phyloP scores from a whole-genome alignment of 371 early-diverging fungal genomes.

The Nematocida major region DNA sequence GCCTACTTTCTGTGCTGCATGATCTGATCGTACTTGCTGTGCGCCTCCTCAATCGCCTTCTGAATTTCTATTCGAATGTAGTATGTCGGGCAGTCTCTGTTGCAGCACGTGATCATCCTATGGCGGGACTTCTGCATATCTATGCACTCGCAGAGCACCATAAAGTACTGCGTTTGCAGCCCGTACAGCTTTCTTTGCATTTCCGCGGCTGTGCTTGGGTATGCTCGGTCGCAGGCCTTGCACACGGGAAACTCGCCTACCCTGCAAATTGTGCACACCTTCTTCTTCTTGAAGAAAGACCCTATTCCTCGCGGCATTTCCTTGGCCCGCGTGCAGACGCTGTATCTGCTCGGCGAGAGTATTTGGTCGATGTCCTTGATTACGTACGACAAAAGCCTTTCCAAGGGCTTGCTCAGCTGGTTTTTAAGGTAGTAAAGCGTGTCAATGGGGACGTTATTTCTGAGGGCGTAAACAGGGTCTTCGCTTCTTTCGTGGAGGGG shows the following conservation, averaged over 20 bases:
- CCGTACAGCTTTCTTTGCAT: conserved; percentile 68
- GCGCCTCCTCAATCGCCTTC: conserved; percentile 78
- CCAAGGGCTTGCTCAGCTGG: conserved; percentile 87
- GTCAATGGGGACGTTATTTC: conserved; percentile 95
- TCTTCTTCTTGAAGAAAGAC: conserved; percentile 79
- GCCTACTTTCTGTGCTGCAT: neutral
- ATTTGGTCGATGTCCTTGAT: conserved; percentile 76
- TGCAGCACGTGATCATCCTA: conserved; percentile 90
- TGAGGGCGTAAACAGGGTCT: conserved; percentile 94
- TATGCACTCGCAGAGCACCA: conserved; percentile 97
- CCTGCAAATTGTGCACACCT: conserved; percentile 86
- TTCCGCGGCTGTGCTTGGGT: conserved; percentile 72
- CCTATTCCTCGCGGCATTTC: conserved; percentile 66
- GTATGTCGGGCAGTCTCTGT: conserved; percentile 92
- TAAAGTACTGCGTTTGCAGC: conserved; percentile 72
- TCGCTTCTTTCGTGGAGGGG: conserved; percentile 91
- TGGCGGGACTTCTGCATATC: conserved; percentile 89
- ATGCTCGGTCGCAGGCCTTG: conserved; percentile 66
- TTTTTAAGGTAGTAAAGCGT: conserved; percentile 95
- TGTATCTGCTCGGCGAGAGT: conserved; percentile 76
- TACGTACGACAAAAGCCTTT: conserved; percentile 94
- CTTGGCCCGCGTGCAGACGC: conserved; percentile 73
- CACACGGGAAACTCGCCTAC: conserved; percentile 73
- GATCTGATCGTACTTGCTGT: conserved; percentile 65
- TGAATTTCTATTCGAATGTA: conserved; percentile 96